Conservation (phyloP, 1,139 yeast genomes). For the Debaryomycetaceae sp. region DNA sequence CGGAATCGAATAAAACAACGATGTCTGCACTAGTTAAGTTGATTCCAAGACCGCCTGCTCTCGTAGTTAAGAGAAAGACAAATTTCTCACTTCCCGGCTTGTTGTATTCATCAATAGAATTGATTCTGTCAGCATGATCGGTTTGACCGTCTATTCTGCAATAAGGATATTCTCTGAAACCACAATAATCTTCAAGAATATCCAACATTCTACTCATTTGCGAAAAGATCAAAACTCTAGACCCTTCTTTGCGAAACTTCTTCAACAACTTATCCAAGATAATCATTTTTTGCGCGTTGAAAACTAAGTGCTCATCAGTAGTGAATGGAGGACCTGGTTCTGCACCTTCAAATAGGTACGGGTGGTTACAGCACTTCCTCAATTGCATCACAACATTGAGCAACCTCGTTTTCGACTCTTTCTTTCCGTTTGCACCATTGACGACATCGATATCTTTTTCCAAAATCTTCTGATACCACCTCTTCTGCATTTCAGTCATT, state of each 20-base stretch:
- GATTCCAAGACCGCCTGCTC: conserved; percentile 88
- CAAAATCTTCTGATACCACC: conserved; percentile 70
- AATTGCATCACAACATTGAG: conserved; percentile 80
- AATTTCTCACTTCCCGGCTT: conserved; percentile 67
- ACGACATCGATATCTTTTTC: conserved; percentile 84
- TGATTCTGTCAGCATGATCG: conserved; percentile 70
- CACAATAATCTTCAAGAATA: conserved; percentile 74
- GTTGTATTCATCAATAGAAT: conserved; percentile 74
- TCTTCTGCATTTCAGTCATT: conserved; percentile 73
- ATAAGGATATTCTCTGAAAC: conserved; percentile 62
- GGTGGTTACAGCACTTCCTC: conserved; percentile 81
- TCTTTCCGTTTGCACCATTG: conserved; percentile 72
- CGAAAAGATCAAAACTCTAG: conserved; percentile 72
- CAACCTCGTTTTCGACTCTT: conserved; percentile 71
- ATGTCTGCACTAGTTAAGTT: conserved; percentile 75
- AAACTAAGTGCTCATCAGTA: conserved; percentile 76
- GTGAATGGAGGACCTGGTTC: conserved; percentile 88
- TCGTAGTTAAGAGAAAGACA: conserved; percentile 67
- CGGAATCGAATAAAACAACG: conserved; percentile 71
- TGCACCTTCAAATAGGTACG: conserved; percentile 79
- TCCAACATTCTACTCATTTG: conserved; percentile 83
- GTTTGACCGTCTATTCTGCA: conserved; percentile 84
- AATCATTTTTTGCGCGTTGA: conserved; percentile 68
- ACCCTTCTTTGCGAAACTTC: conserved; percentile 62
- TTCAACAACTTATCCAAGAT: conserved; percentile 65